Evolutionary conservation across 2,329 filamentous ascomycete species (phyloP).

Genomic region (Akanthomyces lecanii): DNA sequence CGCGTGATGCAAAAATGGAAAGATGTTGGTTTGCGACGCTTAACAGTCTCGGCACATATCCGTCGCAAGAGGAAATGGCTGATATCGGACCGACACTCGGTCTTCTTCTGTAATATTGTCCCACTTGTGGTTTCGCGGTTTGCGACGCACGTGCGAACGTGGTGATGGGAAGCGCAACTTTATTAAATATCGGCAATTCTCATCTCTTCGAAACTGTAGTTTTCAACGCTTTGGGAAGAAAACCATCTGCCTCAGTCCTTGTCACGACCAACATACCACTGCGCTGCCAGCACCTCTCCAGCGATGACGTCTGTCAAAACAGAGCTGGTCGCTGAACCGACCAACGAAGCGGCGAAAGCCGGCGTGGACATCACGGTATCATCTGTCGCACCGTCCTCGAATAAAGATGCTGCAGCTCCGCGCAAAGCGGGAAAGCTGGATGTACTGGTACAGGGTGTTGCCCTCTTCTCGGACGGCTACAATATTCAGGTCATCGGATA

Average conservation of each 20-base stretch:
- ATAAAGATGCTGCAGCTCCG: background rate
- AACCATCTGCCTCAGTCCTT: background rate
- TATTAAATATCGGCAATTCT: background rate
- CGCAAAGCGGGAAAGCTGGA: conserved; percentile 11
- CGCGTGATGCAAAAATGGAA: too few relatives aligned
- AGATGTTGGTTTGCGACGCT: too few relatives aligned
- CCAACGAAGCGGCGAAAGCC: background rate
- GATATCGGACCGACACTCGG: background rate
- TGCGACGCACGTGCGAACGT: background rate
- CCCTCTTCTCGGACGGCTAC: conserved; percentile 32
- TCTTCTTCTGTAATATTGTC: background rate
- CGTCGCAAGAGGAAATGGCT: background rate
- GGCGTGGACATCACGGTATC: background rate
- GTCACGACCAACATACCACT: background rate
- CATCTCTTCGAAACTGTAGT: too few relatives aligned
- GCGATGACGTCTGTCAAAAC: background rate
- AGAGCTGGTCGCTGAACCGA: background rate
- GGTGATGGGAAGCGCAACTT: too few relatives aligned
- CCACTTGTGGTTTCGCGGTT: background rate
- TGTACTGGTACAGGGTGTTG: conserved; percentile 28
- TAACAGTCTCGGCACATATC: too few relatives aligned
- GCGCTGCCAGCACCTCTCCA: too few relatives aligned
- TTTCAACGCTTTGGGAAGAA: background rate
- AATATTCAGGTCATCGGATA: conserved; percentile 31
- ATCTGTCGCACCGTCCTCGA: background rate